A percentile compares a stretch with the other conserved stretches of the same genome.
phyloP scores from a whole-genome alignment of 352 stramenopile species.

The Phytophthora podocarpi region DNA sequence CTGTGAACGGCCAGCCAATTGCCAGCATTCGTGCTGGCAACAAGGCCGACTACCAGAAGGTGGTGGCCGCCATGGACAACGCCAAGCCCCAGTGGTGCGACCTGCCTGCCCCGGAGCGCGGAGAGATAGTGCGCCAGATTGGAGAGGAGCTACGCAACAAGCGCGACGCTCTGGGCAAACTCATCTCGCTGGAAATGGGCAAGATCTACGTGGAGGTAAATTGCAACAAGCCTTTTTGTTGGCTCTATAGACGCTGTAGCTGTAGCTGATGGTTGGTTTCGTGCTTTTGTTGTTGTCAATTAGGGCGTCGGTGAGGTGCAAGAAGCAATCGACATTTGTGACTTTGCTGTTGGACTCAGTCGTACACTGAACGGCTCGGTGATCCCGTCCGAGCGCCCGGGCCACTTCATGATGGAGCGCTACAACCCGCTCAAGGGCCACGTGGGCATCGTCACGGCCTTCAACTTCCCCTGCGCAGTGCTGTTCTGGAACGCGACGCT shows the following conservation, averaged over 20 bases:
- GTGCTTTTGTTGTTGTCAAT: conserved; percentile 1
- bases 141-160: conserved; percentile 89
- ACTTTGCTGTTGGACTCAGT: conserved; percentile 92
- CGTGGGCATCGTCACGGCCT: conserved; percentile 93
- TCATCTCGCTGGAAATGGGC: conserved; percentile 94
- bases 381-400: conserved; percentile 90
- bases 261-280: conserved; percentile 2
- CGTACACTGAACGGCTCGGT: conserved; percentile 89
- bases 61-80: conserved; percentile 81
- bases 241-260: neutral
- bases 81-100: conserved; percentile 87
- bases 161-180: conserved; percentile 87
- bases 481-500: conserved; percentile 93
- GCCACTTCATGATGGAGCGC: conserved; percentile 94
- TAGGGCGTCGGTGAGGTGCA: conserved; percentile 93
- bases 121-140: conserved; percentile 94
- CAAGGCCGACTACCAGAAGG: conserved; percentile 84
- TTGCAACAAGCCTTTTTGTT: neutral
- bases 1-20: conserved; percentile 83
- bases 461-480: conserved; percentile 94
- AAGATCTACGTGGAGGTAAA: conserved; percentile 91
- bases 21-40: conserved; percentile 83
- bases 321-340: conserved; percentile 94
- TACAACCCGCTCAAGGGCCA: conserved; percentile 94
- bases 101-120: conserved; percentile 84